A percentile compares a stretch with the other conserved stretches of the same genome.
phyloP scores from a whole-genome alignment of 306 rosid genomes.

The Quercus parvula region DNA sequence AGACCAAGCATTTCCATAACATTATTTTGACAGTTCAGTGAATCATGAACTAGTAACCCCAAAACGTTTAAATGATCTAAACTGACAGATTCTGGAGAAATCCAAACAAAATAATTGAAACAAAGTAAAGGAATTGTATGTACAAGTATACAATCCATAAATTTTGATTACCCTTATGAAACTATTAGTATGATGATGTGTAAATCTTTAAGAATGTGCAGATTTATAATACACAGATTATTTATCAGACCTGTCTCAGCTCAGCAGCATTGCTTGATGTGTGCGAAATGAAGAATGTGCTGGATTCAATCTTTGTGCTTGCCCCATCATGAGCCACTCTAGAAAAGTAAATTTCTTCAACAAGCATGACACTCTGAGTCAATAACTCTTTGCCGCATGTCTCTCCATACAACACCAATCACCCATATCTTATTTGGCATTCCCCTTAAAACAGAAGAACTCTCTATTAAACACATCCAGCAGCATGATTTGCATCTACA shows the following conservation, averaged over 20 bases:
- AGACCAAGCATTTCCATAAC: background rate
- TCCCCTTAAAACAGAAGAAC: background rate
- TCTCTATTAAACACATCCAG: background rate
- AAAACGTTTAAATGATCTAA: background rate
- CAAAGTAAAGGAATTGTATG: conserved; percentile 24
- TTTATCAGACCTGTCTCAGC: conserved; percentile 20
- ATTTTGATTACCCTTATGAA: conserved; percentile 15
- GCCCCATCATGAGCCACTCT: conserved; percentile 1
- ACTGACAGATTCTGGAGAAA: background rate
- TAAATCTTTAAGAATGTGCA: conserved; percentile 10
- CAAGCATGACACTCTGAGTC: conserved; percentile 20
- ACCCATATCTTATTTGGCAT: conserved; percentile 4
- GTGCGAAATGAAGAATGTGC: conserved; percentile 14
- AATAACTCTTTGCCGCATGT: conserved; percentile 7
- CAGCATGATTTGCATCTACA: conserved; percentile 14
- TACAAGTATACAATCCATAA: conserved; percentile 46
- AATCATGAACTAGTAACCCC: background rate
- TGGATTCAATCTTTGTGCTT: conserved; percentile 6
- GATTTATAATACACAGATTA: conserved; percentile 11
- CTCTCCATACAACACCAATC: conserved; percentile 12
- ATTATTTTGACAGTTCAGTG: background rate
- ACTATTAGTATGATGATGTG: conserved; percentile 14
- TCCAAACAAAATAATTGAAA: background rate
- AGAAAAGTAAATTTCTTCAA: conserved; percentile 16
- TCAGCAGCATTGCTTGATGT: conserved; percentile 6